Percentiles rank a stretch among this genome's conserved stretches.
Evolutionary conservation across 2,329 filamentous ascomycete species (phyloP).

Genomic region (Xylaria sp.): DNA sequence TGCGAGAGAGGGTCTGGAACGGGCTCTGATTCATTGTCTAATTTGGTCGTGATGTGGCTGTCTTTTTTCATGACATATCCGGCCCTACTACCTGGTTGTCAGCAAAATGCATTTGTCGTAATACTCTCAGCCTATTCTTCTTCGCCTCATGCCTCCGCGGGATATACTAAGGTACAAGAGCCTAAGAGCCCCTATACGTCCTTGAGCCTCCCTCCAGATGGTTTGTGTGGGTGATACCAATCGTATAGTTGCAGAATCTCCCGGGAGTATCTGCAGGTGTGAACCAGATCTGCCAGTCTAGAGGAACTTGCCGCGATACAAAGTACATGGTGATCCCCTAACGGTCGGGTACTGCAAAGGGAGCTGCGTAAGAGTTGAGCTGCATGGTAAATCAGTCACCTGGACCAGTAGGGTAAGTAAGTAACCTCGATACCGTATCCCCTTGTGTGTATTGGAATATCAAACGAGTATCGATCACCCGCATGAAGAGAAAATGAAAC

Average conservation of each 20-base stretch:
- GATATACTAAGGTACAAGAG: not conserved
- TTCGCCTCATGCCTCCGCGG: not conserved
- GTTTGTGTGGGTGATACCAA: conserved; percentile 5
- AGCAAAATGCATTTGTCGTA: too few relatives aligned
- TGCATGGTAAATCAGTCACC: not conserved
- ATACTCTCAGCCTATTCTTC: too few relatives aligned
- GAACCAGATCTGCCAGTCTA: conserved; percentile 13
- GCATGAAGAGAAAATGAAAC: not conserved
- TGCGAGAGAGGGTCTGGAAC: too few relatives aligned
- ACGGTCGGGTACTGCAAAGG: too few relatives aligned
- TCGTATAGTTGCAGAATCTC: conserved; percentile 23
- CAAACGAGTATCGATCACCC: not conserved
- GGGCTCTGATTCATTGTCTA: too few relatives aligned
- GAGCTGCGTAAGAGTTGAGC: not conserved
- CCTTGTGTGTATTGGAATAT: not conserved
- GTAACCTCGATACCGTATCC: too few relatives aligned
- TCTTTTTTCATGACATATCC: too few relatives aligned
- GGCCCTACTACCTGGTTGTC: too few relatives aligned
- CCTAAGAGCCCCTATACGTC: not conserved
- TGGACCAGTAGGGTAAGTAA: not conserved
- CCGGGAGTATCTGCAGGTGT: conserved; percentile 18
- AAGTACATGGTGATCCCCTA: too few relatives aligned
- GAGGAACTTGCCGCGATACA: conserved; percentile 1
- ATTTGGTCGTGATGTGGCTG: too few relatives aligned
- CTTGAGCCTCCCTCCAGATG: not conserved